Base-by-base conservation (phyloP, 345 rosid species). In the Reutealis trisperma region DNA sequence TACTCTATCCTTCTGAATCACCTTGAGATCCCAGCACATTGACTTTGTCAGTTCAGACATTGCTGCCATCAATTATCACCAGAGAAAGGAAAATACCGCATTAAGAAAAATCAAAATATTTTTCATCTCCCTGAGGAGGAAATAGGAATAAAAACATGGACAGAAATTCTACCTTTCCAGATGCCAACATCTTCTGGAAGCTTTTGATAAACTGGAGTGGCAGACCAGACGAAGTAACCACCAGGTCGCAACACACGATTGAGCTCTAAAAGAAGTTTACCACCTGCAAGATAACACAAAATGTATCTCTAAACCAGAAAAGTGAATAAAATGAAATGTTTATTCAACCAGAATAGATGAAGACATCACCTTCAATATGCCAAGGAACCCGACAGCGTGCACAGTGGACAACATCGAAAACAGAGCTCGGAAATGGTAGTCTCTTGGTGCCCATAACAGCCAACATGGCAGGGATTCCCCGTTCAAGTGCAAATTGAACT, bases 341-440 rank as follows among this genome's bases (percentile, higher is more conserved):
- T 18, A 21, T 64, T 70, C 11, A 55, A 37, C 8, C 14, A 19
- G 44, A 73, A 71, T 42, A 2, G 74, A 47, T 15, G 47, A 15
- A n/a, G 54, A 30, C 8, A 63, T 63, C 68, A 75, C 79, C 83
- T 90, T 96, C 99, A 72, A 93, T 91, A 83, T 96, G 99, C 99
- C 99, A 96, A 34, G 99, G 99, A 10, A 96, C 99, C 80, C 99
- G 90, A 82, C 99, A 96, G 19, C 97, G 95, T 59, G 99, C 99
- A 85, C 99, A 96, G 84, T 92, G 98, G 71, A 96, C 94, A 58
- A 83, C 78, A 87, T 96, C 99, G 66, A 93, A 96, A 77, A 91
- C 98, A 85, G 73, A 70, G 27, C 87, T 84, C 75, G 93, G 99
- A 85, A 85, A 96, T 52, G 99, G 98, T 82, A 96, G 96, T 80